A percentile compares a stretch with the other conserved stretches of the same genome.
Evolutionary conservation across 2,329 filamentous ascomycete genomes (phyloP).

Genomic region (Myriosclerotinia scirpicola): DNA sequence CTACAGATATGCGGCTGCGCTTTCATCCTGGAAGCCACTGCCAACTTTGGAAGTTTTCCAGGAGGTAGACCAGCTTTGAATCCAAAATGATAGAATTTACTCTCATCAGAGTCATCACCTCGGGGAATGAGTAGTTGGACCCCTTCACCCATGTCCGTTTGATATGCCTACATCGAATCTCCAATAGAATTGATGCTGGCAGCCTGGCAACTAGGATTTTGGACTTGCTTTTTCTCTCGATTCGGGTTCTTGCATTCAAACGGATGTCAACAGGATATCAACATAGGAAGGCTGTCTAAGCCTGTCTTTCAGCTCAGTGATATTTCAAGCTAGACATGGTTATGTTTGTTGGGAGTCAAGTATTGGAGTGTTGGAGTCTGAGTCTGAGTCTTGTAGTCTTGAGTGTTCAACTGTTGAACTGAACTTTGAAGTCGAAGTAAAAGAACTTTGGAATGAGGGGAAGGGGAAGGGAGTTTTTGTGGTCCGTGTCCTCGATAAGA

Average conservation of each 20-base stretch:
- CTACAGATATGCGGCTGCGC: neutral
- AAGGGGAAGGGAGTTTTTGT: too few species aligned
- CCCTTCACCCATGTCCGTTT: neutral
- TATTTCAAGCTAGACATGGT: neutral
- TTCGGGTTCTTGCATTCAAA: neutral
- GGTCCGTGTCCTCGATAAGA: neutral
- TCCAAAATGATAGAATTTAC: constrained; percentile 7
- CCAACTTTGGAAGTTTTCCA: neutral
- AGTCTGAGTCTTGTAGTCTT: neutral
- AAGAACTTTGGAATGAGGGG: too few species aligned
- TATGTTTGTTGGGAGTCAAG: neutral
- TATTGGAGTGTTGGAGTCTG: neutral
- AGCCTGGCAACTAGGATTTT: neutral
- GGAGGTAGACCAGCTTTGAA: neutral
- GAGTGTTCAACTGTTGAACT: neutral
- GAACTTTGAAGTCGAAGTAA: neutral
- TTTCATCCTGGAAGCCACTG: neutral
- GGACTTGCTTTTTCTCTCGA: neutral
- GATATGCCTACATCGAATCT: neutral
- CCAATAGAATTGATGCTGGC: neutral
- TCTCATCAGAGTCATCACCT: neutral
- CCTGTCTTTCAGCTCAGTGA: too few species aligned
- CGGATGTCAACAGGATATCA: neutral
- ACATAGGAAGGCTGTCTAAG: neutral
- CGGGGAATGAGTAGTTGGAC: neutral